Percentiles rank a stretch among this genome's conserved stretches.
These are phyloP conservation scores for Chaetothyriales sp. DNA, from an alignment of 2,329 filamentous ascomycete species.

Conservation along the genomic window DNA sequence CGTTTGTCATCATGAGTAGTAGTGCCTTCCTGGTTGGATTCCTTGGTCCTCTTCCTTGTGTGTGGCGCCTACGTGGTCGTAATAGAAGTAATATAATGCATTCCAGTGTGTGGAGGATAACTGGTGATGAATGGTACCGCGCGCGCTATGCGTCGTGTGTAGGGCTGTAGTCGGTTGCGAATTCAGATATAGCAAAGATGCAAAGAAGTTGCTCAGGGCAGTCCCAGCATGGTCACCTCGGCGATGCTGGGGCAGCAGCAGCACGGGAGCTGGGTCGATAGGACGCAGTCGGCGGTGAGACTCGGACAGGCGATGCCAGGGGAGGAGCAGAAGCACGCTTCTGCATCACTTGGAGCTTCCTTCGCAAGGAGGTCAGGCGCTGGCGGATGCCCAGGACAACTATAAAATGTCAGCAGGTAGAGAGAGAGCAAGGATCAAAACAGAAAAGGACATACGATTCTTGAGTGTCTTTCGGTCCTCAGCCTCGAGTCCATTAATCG, in stretches of 20 bases:
- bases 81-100: background rate
- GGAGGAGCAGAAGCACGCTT: slow-evolving; percentile 31
- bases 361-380: slow-evolving; percentile 32
- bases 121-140: background rate
- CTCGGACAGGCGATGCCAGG: slow-evolving; percentile 15
- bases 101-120: background rate
- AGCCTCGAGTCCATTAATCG: slow-evolving; percentile 30
- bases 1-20: background rate
- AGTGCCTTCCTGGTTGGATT: background rate
- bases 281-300: slow-evolving; percentile 11
- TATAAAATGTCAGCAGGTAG: slow-evolving; percentile 19
- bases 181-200: background rate
- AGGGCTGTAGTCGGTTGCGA: background rate
- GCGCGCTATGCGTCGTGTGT: background rate
- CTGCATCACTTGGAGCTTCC: slow-evolving; percentile 34
- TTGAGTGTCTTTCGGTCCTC: slow-evolving; percentile 35
- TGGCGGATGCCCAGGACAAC: slow-evolving; percentile 36
- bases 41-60: background rate
- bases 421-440: background rate
- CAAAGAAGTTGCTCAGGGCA: too few species aligned
- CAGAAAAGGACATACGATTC: slow-evolving; percentile 25
- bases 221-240: background rate
- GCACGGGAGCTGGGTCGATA: slow-evolving; percentile 7
- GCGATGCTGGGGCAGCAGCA: background rate
- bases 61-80: background rate